These are phyloP conservation scores for Trypanosoma brucei DNA, from an alignment of 208 protist genomes.

Conservation along the genomic window DNA sequence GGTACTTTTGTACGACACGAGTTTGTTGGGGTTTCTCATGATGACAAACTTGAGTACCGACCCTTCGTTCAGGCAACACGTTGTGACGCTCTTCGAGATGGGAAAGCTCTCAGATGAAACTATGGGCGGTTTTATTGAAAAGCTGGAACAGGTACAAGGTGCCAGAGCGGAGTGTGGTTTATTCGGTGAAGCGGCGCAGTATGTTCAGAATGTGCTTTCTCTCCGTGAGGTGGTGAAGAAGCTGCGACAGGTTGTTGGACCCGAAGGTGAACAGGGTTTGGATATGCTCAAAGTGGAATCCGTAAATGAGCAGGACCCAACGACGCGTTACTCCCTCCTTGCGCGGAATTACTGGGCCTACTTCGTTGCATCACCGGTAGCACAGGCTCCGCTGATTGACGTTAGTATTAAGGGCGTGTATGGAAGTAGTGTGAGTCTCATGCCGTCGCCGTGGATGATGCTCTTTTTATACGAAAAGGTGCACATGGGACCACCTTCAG, in stretches of 20 bases:
- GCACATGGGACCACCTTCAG: constrained; percentile 42
- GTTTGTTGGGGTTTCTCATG: constrained; percentile 96
- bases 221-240: constrained; percentile 65
- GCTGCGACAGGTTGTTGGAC: constrained; percentile 40
- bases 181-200: constrained; percentile 84
- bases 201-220: constrained; percentile 77
- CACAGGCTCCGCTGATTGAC: constrained; percentile 64
- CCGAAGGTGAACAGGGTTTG: constrained; percentile 48
- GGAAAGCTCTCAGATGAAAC: constrained; percentile 81
- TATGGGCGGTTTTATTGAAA: constrained; percentile 65
- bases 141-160: constrained; percentile 58
- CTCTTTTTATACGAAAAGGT: constrained; percentile 63
- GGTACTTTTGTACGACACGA: constrained; percentile 94
- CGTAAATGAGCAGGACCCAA: constrained; percentile 87
- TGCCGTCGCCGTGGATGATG: constrained; percentile 80
- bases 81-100: constrained; percentile 89
- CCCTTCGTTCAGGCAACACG: constrained; percentile 83
- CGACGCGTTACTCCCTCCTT: constrained; percentile 80
- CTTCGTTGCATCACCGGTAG: constrained; percentile 57
- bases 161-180: constrained; percentile 27
- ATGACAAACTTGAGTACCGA: constrained; percentile 94
- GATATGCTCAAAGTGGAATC: constrained; percentile 87
- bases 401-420: constrained; percentile 72
- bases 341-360: constrained; percentile 87
- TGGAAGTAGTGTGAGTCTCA: constrained; percentile 71